Conservation (phyloP, 345 rosid species). For the Dipteronia dyeriana region DNA sequence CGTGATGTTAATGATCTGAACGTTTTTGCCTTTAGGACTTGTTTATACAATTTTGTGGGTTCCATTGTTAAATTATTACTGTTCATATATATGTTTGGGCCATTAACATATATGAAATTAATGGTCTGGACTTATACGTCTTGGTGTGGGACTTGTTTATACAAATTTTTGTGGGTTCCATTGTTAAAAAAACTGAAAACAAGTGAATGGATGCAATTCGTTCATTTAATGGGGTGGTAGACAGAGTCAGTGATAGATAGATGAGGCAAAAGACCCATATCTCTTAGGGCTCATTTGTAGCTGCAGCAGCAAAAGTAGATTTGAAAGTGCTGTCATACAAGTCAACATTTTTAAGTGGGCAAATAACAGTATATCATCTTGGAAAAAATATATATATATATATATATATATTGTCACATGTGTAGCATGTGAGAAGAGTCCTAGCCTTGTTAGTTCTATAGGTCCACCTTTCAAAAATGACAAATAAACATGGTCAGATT, state of each 20-base stretch:
- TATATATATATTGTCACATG: constrained; percentile 3
- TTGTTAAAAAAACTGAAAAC: neutral
- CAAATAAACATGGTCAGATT: neutral
- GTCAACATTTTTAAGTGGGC: neutral
- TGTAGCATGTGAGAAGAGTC: neutral
- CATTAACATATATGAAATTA: neutral
- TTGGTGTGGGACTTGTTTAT: neutral
- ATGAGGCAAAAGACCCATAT: constrained; percentile 19
- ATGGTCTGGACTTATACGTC: neutral
- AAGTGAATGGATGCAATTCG: constrained; percentile 4
- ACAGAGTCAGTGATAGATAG: constrained; percentile 7
- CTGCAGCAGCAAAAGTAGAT: constrained; percentile 9
- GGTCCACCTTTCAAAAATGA: neutral
- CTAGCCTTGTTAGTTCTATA: neutral
- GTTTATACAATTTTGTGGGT: too few relatives aligned
- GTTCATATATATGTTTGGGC: too few relatives aligned
- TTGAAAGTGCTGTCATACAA: neutral
- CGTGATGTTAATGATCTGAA: too few relatives aligned
- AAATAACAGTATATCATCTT: neutral
- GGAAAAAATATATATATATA: too few relatives aligned
- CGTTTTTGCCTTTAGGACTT: too few relatives aligned
- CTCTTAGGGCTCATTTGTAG: constrained; percentile 1
- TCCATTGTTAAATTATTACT: too few relatives aligned
- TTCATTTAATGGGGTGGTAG: constrained; percentile 15
- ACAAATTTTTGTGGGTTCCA: constrained; percentile 6